These are phyloP conservation scores for Clarireedia paspali DNA, from an alignment of 2,329 filamentous ascomycete species.

Conservation along the genomic window DNA sequence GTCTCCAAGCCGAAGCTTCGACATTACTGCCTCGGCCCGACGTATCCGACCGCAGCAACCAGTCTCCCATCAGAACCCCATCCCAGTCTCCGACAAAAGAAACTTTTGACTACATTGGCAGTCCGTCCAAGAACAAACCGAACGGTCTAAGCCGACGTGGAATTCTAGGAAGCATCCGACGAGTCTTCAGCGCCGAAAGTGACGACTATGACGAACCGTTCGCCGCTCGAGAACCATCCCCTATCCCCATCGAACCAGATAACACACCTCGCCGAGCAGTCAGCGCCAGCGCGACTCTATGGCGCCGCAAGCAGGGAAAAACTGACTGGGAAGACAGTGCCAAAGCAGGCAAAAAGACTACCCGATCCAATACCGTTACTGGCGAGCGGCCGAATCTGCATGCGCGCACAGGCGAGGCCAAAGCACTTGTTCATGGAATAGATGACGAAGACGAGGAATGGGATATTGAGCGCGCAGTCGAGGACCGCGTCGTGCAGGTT, in stretches of 20 bases:
- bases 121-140: conserved; percentile 50
- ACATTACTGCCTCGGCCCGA: conserved; percentile 23
- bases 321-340: conserved; percentile 41
- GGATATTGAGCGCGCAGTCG: conserved; percentile 68
- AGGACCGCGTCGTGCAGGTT: conserved; percentile 66
- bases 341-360: neutral
- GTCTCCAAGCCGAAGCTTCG: conserved; percentile 25
- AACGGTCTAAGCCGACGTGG: conserved; percentile 11
- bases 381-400: neutral
- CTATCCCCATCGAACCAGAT: conserved; percentile 19
- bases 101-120: conserved; percentile 33
- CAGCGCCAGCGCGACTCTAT: conserved; percentile 39
- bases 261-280: conserved; percentile 33
- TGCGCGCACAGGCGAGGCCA: neutral
- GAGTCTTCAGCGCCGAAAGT: conserved; percentile 18
- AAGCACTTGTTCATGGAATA: neutral
- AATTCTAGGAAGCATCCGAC: conserved; percentile 61
- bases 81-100: conserved; percentile 16
- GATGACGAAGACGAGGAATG: conserved; percentile 46
- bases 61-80: conserved; percentile 3
- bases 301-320: conserved; percentile 42
- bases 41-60: neutral
- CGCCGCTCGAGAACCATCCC: conserved; percentile 14
- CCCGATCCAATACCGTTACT: conserved; percentile 19
- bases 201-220: neutral